Percentiles rank a stretch among this genome's conserved stretches.
Evolutionary conservation across 345 rosid species (phyloP).

Genomic region (Laguncularia racemosa): DNA sequence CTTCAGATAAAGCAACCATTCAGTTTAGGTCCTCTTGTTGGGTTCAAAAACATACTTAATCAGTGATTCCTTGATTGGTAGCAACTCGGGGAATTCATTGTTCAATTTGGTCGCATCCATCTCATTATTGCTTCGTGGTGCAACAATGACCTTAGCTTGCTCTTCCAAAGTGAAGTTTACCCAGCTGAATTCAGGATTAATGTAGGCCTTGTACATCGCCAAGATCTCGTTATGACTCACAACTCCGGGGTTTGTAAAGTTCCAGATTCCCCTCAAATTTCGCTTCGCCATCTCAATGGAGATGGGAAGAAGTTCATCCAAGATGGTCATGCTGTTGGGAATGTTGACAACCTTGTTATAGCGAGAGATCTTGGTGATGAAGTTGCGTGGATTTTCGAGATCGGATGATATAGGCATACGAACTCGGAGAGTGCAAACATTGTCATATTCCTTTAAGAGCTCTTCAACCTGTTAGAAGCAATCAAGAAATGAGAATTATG

Average conservation of each 20-base stretch:
- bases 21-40: constrained; percentile 21
- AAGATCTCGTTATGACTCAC: constrained; percentile 46
- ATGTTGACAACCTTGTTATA: constrained; percentile 43
- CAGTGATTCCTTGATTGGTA: constrained; percentile 40
- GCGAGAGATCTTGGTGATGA: constrained; percentile 42
- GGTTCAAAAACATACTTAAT: constrained; percentile 33
- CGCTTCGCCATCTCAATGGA: constrained; percentile 48
- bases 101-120: constrained; percentile 42
- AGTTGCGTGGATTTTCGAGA: constrained; percentile 41
- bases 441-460: constrained; percentile 38
- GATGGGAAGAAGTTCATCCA: constrained; percentile 43
- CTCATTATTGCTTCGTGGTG: constrained; percentile 50
- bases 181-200: constrained; percentile 31
- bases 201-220: constrained; percentile 43
- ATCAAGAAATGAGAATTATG: neutral
- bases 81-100: constrained; percentile 37
- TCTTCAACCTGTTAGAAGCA: constrained; percentile 34
- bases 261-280: constrained; percentile 45
- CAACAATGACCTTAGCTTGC: constrained; percentile 47
- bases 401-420: constrained; percentile 52
- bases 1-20: neutral
- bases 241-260: constrained; percentile 49
- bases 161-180: constrained; percentile 38
- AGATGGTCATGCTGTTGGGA: constrained; percentile 41
- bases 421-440: constrained; percentile 41